A percentile compares a stretch with the other conserved stretches of the same genome.
Conservation (phyloP, 768 basidiomycete species). For the Pleurotus ostreatus region DNA sequence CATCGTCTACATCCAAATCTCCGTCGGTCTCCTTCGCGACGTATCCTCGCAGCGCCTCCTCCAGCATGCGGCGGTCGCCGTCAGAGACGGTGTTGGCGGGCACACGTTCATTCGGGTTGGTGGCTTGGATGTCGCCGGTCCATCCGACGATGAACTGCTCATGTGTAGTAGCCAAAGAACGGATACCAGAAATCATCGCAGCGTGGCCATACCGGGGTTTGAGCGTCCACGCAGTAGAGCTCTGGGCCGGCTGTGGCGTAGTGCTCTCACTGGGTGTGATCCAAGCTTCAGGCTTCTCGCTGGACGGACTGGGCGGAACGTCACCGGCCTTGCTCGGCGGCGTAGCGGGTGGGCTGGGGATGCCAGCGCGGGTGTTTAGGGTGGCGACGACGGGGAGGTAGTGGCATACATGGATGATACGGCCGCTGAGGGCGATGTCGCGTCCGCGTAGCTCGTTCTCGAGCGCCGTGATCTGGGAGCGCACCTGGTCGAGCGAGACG, state of each 20-base stretch:
- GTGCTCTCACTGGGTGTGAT: neutral
- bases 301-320: slow-evolving; percentile 32
- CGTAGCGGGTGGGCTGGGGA: slow-evolving; percentile 73
- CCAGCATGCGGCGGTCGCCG: slow-evolving; percentile 63
- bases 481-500: slow-evolving; percentile 68
- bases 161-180: slow-evolving; percentile 76
- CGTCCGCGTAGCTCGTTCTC: slow-evolving; percentile 68
- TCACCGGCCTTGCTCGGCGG: slow-evolving; percentile 59
- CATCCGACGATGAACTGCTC: slow-evolving; percentile 92
- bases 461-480: slow-evolving; percentile 64
- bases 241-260: neutral
- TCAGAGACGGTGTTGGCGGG: slow-evolving; percentile 48
- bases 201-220: slow-evolving; percentile 83
- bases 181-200: slow-evolving; percentile 93
- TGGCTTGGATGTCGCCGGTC: slow-evolving; percentile 81
- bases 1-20: neutral
- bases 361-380: slow-evolving; percentile 45
- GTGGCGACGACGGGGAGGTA: slow-evolving; percentile 79
- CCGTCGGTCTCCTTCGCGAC: slow-evolving; percentile 45
- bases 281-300: slow-evolving; percentile 1
- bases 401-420: slow-evolving; percentile 90
- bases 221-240: slow-evolving; percentile 62
- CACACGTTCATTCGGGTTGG: slow-evolving; percentile 39
- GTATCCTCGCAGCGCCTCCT: slow-evolving; percentile 60
- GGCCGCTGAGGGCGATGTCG: slow-evolving; percentile 74